phyloP scores from a whole-genome alignment of 371 early-diverging fungal species.

The Actinomucor elegans region DNA sequence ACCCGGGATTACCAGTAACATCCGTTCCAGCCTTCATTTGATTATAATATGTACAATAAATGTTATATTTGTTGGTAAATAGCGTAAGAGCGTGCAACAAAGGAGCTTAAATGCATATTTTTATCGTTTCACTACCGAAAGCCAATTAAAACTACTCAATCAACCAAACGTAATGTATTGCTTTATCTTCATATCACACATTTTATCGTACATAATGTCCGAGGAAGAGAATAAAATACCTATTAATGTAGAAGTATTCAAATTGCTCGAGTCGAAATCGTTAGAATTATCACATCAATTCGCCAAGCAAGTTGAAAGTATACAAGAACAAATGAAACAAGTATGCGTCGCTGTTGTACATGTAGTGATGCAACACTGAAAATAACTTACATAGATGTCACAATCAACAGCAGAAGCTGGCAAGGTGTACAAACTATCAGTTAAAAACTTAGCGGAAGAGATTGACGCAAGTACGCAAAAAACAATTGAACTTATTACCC shows the following conservation, averaged over 20 bases:
- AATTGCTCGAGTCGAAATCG: conserved; percentile 17
- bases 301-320: conserved; percentile 4
- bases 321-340: conserved; percentile 19
- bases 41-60: too few species aligned
- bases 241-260: conserved; percentile 13
- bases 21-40: too few species aligned
- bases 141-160: too few species aligned
- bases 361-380: not conserved
- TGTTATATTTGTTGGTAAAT: too few species aligned
- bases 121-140: too few species aligned
- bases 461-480: conserved; percentile 18
- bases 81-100: too few species aligned
- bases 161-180: too few species aligned
- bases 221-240: not conserved
- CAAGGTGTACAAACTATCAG: conserved; percentile 6
- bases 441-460: conserved; percentile 10
- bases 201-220: too few species aligned
- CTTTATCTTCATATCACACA: too few species aligned
- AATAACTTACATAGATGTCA: conserved; percentile 12
- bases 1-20: too few species aligned
- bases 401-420: conserved; percentile 18
- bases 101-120: too few species aligned
- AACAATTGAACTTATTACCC: conserved; percentile 21
- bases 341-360: not conserved
- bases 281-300: conserved; percentile 10